Conservation (phyloP, 75 land plant species). For the Chamaecyparis obtusa region DNA sequence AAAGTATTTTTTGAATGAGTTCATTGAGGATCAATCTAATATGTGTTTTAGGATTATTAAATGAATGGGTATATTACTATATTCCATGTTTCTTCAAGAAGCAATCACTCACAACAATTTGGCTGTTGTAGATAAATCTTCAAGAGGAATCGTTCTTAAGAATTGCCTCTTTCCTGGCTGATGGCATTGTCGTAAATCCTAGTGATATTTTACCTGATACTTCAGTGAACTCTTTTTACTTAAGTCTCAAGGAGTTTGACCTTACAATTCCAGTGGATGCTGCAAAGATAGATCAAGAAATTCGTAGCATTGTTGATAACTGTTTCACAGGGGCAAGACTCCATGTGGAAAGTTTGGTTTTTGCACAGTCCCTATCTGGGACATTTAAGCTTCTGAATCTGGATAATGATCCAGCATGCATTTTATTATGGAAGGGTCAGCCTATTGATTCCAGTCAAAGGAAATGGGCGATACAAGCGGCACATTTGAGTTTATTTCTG, state of each 20-base stretch:
- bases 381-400: conserved; percentile 69
- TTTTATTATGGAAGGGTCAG: conserved; percentile 86
- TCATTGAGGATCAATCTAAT: background rate
- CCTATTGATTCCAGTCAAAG: conserved; percentile 93
- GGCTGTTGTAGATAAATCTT: conserved; percentile 67
- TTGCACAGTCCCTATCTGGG: conserved; percentile 69
- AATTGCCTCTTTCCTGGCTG: conserved; percentile 87
- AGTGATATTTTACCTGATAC: conserved; percentile 77
- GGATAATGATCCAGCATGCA: conserved; percentile 96
- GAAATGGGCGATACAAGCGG: conserved; percentile 72
- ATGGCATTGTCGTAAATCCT: conserved; percentile 85
- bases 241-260: conserved; percentile 85
- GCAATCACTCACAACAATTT: background rate
- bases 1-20: background rate
- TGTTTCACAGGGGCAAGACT: conserved; percentile 90
- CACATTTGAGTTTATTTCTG: conserved; percentile 69
- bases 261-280: conserved; percentile 68
- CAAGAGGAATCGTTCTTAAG: conserved; percentile 94
- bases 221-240: conserved; percentile 65
- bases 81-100: conserved; percentile 4
- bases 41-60: background rate
- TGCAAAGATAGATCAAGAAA: conserved; percentile 17
- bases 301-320: conserved; percentile 10
- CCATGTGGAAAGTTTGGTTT: conserved; percentile 71
- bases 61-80: background rate